Base-by-base conservation (phyloP, 2,329 filamentous ascomycete species). In the Hirsutella minnesotensis region DNA sequence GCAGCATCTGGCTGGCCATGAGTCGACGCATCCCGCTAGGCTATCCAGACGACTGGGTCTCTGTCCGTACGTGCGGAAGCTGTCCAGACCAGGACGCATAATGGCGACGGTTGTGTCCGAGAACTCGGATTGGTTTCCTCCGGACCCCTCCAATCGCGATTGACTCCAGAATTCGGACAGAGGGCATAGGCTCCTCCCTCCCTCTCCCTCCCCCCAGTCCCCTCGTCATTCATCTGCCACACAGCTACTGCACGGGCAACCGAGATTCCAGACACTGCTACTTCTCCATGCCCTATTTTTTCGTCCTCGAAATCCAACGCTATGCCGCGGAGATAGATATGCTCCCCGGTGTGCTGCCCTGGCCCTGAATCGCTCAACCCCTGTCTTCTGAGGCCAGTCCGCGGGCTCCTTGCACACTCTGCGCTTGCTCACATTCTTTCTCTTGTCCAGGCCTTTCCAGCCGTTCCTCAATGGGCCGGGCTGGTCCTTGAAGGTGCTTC, bases 321-420 rank as follows among this genome's bases (percentile, higher is more conserved):
- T 27, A 27, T 27, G 24, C 24, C 24, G 24, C 24, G 24, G 24
- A 12, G 24, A 27, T 27, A 27, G 24, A 7, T 12, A 27, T 30
- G n/a, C 7, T 22, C 20, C 29, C 29, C 31, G 18, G n/a, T 34
- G 13, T 37, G 30, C 18, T 27, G 42, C 42, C 30, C 18, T 44
- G n/a, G 38, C 21, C 34, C 31, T 36, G 38, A 44, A 38, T 44
- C 38, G 42, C 37, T 21, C 30, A 9, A 9, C 43, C 43, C 43
- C 43, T 36, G 39, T 35, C 35, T 27, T 36, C 27, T 33, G 9
- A 35, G 24, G 24, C 24, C 24, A 27, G 24, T 27, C 24, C 24
- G 24, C 24, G 7, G 24, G 24, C 24, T 27, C 24, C 12, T 27
- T 27, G 12, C 24, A 27, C 7, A 27, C 12, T 27, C 12, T 12